Base-by-base conservation (phyloP, 2,329 filamentous ascomycete genomes). In the Pseudogymnoascus sp. region DNA sequence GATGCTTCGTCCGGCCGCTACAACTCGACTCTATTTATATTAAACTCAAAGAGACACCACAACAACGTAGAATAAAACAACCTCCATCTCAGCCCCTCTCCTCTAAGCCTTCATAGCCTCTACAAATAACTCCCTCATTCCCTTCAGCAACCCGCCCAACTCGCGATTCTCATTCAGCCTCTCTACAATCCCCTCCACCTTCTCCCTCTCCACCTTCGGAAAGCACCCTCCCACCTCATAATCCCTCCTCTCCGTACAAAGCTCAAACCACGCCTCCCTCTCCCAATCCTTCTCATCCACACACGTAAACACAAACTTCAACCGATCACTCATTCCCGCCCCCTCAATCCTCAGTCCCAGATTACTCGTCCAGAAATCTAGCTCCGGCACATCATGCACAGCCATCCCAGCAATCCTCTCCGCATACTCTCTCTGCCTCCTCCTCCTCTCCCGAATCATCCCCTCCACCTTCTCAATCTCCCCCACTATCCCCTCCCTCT, bases 311-410 rank as follows among this genome's bases (percentile, higher is more conserved):
- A 95, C 84, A 74, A 99, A 96, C 75, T 93, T 93, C 69, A 99
- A 80, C 26, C 90, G 83, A 76, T 97, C 93, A 66, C 90, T 87
- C 72, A 85, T 84, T 1, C 91, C 93, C 0, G 90, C 90, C 1
- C 93, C 93, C 73, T 97, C 93, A 72, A 99, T 96, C 65, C 89
- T 82, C 73, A 97, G 76, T 64, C 93, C 93, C 65, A 99, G 79
- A 73, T 93, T 95, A 62, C 88, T 89, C 74, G 96, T 90, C 95
- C 95, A 99, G 74, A 97, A 97, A 69, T 93, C 90, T 53, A 99
- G 82, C 78, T 99, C 95, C 0, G 95, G 95, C 46, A 90, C 84
- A 76, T 99, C 97, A 76, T 93, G 90, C 35, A 91, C 85, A 62
- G 89, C 85, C 77, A 97, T 93, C 1, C 88, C 84, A 70, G 96